Percentiles rank a stretch among this genome's conserved stretches.
Conservation (phyloP, 805 yeast genomes). For the Helenozyma baotianmanensis region DNA sequence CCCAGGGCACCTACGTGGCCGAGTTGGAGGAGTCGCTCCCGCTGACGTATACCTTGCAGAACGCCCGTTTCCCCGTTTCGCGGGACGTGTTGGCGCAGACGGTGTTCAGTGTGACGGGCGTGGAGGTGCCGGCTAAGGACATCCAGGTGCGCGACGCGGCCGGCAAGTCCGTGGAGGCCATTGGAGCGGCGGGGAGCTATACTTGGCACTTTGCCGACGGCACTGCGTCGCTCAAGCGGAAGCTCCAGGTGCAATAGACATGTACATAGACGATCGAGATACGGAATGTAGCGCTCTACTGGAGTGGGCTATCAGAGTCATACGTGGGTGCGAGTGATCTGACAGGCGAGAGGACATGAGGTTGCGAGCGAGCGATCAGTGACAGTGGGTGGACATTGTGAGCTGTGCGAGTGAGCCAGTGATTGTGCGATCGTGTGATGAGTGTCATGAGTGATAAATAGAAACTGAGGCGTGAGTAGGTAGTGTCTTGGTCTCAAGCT, state of each 20-base stretch:
- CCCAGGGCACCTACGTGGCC: slow-evolving; percentile 19
- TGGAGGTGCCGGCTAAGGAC: slow-evolving; percentile 25
- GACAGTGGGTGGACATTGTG: too few species aligned
- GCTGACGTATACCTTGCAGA: slow-evolving; percentile 15
- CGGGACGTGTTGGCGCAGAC: slow-evolving; percentile 20
- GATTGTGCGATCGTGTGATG: too few species aligned
- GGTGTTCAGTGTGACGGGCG: slow-evolving; percentile 29
- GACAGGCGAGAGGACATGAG: too few species aligned
- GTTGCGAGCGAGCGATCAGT: too few species aligned
- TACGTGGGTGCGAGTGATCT: too few species aligned
- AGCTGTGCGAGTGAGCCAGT: too few species aligned
- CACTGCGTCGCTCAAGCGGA: slow-evolving; percentile 15
- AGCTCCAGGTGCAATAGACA: slow-evolving; percentile 14
- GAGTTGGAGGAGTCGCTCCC: slow-evolving; percentile 33
- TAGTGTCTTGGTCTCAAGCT: too few species aligned
- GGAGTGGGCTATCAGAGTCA: neutral
- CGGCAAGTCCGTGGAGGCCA: slow-evolving; percentile 13
- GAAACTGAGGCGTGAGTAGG: too few species aligned
- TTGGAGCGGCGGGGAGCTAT: slow-evolving; percentile 24
- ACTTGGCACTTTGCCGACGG: too few species aligned
- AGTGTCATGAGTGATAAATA: too few species aligned
- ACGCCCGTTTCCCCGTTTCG: slow-evolving; percentile 23
- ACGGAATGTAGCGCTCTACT: neutral
- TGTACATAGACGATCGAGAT: slow-evolving; percentile 8
- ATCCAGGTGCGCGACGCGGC: too few species aligned